Base-by-base conservation (phyloP, 129 eudicot genomes). In the Rutidosis leptorrhynchoides region DNA sequence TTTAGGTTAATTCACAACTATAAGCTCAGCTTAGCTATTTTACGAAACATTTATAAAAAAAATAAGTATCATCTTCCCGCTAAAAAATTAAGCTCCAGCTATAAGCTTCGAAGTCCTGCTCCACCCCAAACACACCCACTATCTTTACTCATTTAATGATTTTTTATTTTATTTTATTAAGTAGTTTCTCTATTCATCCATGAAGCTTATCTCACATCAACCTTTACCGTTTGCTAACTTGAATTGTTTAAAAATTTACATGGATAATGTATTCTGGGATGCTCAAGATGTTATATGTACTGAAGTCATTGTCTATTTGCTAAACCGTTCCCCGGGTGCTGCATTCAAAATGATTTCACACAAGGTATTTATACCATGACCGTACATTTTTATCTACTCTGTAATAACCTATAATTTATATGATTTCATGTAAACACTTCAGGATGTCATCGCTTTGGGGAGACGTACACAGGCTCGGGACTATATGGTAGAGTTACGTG, bases 191-290 rank as follows among this genome's bases (percentile, higher is more conserved):
- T 65, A 37, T 65, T 65, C 26, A 19, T 26, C 8, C 14, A 10
- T 2, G 25, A 49, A 68, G 16, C 19, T 24, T 33, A 54, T 55
- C 4, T 68, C 63, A 68, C 32, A 25, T 25, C 74, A 37, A n/a
- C 74, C 56, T 24, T 54, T 40, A 55, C 64, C 74, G 10, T 69
- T 69, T 55, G 12, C 56, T 32, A 56, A 69, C 74, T 35, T 69
- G 24, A 69, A 37, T 54, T 22, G 37, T 21, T 35, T 35, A 56
- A 35, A 33, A 32, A 54, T 53, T 22, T 54, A 33, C 8, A 33
- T 35, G 0, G 7, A 19, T n/a, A 15, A 4, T 20, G 17, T 24
- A 53, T 4, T n/a, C 11, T 0, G 1, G 9, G n/a, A 48, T 0
- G 17, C 20, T 3, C 16, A 1, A 24, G 11, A 40, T 3, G 16